Conservation (phyloP, 768 basidiomycete species). For the Lactifluus pinguis region DNA sequence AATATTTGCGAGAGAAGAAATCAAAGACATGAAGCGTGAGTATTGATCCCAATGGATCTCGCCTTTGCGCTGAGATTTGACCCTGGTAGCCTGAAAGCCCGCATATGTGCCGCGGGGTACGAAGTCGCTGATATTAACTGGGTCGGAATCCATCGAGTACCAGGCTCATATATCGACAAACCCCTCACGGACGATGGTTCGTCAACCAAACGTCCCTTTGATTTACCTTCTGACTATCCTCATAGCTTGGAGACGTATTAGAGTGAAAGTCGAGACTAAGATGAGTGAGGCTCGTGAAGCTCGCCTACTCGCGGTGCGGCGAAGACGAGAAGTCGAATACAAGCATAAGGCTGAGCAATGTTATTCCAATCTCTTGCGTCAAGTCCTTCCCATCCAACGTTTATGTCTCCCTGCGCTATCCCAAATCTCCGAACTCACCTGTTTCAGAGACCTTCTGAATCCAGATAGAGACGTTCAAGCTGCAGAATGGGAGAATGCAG, state of each 20-base stretch:
- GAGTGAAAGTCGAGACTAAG: neutral
- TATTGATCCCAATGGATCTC: neutral
- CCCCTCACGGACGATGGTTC: conserved; percentile 8
- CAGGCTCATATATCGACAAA: conserved; percentile 7
- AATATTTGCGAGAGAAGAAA: neutral
- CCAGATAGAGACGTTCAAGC: neutral
- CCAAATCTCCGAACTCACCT: conserved; percentile 4
- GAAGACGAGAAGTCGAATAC: neutral
- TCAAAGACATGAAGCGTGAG: conserved; percentile 7
- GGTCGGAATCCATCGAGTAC: neutral
- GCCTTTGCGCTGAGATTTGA: neutral
- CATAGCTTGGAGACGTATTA: conserved; percentile 14
- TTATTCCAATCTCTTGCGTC: conserved; percentile 2
- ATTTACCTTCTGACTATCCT: neutral
- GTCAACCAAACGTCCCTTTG: neutral
- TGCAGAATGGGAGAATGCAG: conserved; percentile 3
- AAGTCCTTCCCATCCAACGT: conserved; percentile 12
- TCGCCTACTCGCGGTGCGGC: neutral
- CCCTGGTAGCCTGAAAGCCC: neutral
- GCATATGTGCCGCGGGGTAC: conserved; percentile 5
- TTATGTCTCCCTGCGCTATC: conserved; percentile 8
- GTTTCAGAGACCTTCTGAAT: conserved; percentile 11
- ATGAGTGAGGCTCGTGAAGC: neutral
- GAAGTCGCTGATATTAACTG: conserved; percentile 1
- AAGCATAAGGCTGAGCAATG: neutral